These are phyloP conservation scores for Russula griseocarnosa DNA, from an alignment of 768 basidiomycete genomes.

Conservation along the genomic window DNA sequence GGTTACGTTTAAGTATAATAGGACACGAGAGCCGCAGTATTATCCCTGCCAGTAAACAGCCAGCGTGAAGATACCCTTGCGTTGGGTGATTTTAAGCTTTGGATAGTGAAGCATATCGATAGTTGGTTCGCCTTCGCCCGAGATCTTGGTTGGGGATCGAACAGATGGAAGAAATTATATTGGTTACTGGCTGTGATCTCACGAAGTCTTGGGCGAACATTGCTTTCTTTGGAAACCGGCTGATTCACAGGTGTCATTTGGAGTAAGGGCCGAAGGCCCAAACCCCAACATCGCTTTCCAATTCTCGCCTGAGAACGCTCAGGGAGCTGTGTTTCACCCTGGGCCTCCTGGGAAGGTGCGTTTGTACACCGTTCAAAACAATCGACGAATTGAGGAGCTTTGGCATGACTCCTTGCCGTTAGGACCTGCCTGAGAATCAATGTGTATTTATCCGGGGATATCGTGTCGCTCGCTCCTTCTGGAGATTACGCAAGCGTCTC, in stretches of 20 bases:
- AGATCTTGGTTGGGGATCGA: background rate
- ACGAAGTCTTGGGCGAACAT: background rate
- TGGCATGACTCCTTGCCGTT: background rate
- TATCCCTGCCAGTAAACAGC: slow-evolving; percentile 8
- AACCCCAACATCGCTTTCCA: background rate
- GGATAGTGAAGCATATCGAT: slow-evolving; percentile 4
- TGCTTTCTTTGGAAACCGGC: background rate
- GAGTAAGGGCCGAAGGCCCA: background rate
- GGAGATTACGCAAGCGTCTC: background rate
- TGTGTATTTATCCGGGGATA: background rate
- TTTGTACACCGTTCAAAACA: background rate
- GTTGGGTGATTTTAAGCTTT: background rate
- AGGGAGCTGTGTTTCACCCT: background rate
- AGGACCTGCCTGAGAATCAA: slow-evolving; percentile 1
- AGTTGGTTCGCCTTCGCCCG: background rate
- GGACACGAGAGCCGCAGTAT: background rate
- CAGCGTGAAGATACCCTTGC: slow-evolving; percentile 4
- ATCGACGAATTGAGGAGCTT: background rate
- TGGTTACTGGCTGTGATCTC: slow-evolving; percentile 8
- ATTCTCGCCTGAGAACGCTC: background rate
- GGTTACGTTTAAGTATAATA: background rate
- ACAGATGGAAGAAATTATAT: slow-evolving; percentile 1
- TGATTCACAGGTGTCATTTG: background rate
- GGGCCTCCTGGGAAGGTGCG: background rate
- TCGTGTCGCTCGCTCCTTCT: background rate